Conservation (phyloP, 352 stramenopile species). For the Phytophthora colocasiae region DNA sequence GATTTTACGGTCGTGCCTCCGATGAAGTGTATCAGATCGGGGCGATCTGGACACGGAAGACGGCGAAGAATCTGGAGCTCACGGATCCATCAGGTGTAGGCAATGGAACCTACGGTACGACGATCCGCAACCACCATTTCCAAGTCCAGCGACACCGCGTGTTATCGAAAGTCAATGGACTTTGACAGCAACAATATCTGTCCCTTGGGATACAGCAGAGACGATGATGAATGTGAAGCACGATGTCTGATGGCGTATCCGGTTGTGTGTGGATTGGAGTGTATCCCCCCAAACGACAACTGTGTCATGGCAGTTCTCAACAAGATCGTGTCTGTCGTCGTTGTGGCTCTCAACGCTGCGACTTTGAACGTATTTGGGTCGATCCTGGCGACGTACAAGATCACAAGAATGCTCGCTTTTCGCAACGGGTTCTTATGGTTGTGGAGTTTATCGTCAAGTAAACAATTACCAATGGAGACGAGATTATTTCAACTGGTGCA, state of each 20-base stretch:
- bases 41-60: background rate
- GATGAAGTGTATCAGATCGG: background rate
- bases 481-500: slow-evolving; percentile 26
- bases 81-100: slow-evolving; percentile 25
- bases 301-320: background rate
- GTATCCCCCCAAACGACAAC: background rate
- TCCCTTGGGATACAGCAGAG: background rate
- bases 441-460: slow-evolving; percentile 39
- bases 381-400: slow-evolving; percentile 13
- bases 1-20: background rate
- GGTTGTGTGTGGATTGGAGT: background rate
- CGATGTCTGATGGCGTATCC: background rate
- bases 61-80: background rate
- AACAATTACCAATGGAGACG: slow-evolving; percentile 28
- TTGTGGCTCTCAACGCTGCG: background rate
- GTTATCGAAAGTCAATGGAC: slow-evolving; percentile 23
- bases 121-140: slow-evolving; percentile 32
- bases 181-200: slow-evolving; percentile 5
- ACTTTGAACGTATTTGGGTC: background rate
- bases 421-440: slow-evolving; percentile 6
- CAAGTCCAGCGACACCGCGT: slow-evolving; percentile 24
- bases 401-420: slow-evolving; percentile 5
- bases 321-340: background rate
- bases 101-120: slow-evolving; percentile 22
- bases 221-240: background rate